These are phyloP conservation scores for Striga asiatica DNA, from an alignment of 257 asterid species.

Conservation along the genomic window DNA sequence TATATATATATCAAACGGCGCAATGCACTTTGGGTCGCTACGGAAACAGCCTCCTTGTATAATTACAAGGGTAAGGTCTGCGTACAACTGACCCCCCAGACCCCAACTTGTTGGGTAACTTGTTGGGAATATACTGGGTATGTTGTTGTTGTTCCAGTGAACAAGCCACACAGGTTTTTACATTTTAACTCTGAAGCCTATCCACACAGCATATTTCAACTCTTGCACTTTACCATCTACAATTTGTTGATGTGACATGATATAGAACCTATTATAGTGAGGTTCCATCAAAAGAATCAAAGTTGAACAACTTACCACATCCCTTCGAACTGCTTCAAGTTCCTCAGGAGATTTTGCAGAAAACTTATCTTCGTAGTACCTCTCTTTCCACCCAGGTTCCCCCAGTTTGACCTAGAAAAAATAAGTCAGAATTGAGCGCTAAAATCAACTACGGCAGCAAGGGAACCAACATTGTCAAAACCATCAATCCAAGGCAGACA, in stretches of 20 bases:
- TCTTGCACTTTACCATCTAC: too few relatives aligned
- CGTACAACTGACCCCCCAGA: too few relatives aligned
- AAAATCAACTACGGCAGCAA: slow-evolving; percentile 7
- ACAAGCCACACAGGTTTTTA: not conserved
- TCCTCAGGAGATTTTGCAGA: slow-evolving; percentile 71
- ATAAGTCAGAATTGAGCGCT: slow-evolving; percentile 8
- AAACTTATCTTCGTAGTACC: slow-evolving; percentile 90
- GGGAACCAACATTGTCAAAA: not conserved
- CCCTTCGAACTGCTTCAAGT: slow-evolving; percentile 67
- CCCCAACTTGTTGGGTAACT: too few relatives aligned
- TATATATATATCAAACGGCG: too few relatives aligned
- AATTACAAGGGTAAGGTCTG: too few relatives aligned
- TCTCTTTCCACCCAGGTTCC: slow-evolving; percentile 88
- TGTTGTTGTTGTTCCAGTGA: not conserved
- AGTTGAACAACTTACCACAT: slow-evolving; percentile 69
- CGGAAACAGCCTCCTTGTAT: too few relatives aligned
- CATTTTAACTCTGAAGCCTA: not conserved
- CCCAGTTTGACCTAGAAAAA: slow-evolving; percentile 72
- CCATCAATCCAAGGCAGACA: not conserved
- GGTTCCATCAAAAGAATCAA: slow-evolving; percentile 13
- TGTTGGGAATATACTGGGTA: too few relatives aligned
- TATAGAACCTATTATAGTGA: slow-evolving; percentile 4
- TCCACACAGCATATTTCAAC: not conserved
- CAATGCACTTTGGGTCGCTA: too few relatives aligned
- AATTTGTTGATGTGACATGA: not conserved